Conservation (phyloP, 2,329 filamentous ascomycete genomes). For the Zopfia rhizophila region DNA sequence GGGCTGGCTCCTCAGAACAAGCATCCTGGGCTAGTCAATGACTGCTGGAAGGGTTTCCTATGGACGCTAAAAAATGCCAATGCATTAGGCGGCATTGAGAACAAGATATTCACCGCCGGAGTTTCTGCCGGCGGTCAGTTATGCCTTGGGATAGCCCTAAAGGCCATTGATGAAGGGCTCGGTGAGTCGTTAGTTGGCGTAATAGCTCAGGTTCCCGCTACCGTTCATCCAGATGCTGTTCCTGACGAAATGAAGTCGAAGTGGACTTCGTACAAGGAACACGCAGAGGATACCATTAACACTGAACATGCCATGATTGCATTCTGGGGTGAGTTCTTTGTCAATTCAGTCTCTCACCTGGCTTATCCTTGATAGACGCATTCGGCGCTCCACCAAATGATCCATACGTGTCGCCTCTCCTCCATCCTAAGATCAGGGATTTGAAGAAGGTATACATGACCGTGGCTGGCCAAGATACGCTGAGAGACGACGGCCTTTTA, state of each 20-base stretch:
- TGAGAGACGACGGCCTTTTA: constrained; percentile 47
- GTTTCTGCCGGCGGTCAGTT: constrained; percentile 53
- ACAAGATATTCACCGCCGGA: constrained; percentile 49
- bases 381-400: constrained; percentile 44
- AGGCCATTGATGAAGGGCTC: constrained; percentile 49
- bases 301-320: constrained; percentile 45
- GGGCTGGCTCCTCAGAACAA: constrained; percentile 47
- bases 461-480: constrained; percentile 44
- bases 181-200: constrained; percentile 51
- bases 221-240: constrained; percentile 50
- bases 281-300: constrained; percentile 51
- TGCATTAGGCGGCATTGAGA: constrained; percentile 32
- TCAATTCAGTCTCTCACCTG: constrained; percentile 28
- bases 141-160: constrained; percentile 50
- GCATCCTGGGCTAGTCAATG: constrained; percentile 46
- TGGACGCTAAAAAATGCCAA: constrained; percentile 43
- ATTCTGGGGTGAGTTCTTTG: constrained; percentile 43
- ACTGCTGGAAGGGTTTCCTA: constrained; percentile 45
- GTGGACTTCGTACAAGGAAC: constrained; percentile 50
- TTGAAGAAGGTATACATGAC: constrained; percentile 46
- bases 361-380: constrained; percentile 40
- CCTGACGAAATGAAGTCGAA: constrained; percentile 46
- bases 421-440: constrained; percentile 40
- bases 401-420: constrained; percentile 44
- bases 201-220: constrained; percentile 49